phyloP scores from a whole-genome alignment of 768 basidiomycete species.

The Zangia roseola region DNA sequence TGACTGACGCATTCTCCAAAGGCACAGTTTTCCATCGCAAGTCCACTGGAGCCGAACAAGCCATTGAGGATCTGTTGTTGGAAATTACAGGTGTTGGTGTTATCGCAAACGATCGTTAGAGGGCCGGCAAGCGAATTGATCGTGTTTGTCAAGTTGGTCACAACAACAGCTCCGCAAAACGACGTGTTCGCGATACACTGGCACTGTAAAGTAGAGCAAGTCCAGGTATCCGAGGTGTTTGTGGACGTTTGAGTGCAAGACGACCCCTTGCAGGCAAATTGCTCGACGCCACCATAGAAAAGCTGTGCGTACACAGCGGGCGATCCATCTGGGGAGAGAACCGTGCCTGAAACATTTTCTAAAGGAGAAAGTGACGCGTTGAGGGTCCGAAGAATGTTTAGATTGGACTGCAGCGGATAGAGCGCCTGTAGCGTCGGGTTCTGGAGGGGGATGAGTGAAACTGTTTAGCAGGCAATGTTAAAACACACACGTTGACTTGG shows the following conservation, averaged over 20 bases:
- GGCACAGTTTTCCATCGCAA: conserved; percentile 68
- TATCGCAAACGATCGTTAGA: conserved; percentile 67
- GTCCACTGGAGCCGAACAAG: conserved; percentile 73
- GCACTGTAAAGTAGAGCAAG: conserved; percentile 73
- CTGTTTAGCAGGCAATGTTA: neutral
- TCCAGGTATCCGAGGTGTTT: conserved; percentile 51
- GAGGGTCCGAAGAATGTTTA: conserved; percentile 79
- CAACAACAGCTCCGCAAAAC: conserved; percentile 65
- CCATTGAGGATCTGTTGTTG: conserved; percentile 63
- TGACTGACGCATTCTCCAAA: conserved; percentile 92
- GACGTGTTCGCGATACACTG: conserved; percentile 64
- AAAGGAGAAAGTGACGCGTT: conserved; percentile 68
- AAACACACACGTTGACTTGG: conserved; percentile 65
- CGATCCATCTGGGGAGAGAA: conserved; percentile 48
- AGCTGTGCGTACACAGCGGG: conserved; percentile 66
- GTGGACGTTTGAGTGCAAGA: conserved; percentile 62
- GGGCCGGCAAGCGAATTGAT: conserved; percentile 68
- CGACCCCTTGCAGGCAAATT: conserved; percentile 81
- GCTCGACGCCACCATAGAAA: conserved; percentile 79
- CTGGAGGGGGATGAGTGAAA: conserved; percentile 36
- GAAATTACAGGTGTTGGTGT: conserved; percentile 68
- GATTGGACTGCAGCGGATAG: conserved; percentile 65
- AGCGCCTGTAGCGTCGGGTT: conserved; percentile 82
- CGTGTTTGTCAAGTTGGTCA: conserved; percentile 51
- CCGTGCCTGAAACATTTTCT: conserved; percentile 26